These are phyloP conservation scores for Globisporangium cystogenes DNA, from an alignment of 352 stramenopile species.

Conservation along the genomic window DNA sequence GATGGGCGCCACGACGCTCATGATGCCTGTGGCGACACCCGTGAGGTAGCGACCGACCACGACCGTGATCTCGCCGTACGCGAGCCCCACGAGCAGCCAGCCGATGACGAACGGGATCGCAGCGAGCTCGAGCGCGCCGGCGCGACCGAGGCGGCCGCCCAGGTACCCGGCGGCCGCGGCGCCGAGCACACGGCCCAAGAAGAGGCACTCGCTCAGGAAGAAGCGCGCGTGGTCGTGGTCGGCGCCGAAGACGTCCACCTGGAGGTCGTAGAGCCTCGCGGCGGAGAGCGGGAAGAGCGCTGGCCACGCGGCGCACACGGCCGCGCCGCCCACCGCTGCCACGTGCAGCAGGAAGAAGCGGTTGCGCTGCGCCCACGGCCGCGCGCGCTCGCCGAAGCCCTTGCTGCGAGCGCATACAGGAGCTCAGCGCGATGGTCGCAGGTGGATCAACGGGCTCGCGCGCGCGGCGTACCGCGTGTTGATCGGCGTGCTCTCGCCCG, in stretches of 20 bases:
- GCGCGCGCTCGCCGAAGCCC: slow-evolving; percentile 18
- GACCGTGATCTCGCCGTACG: slow-evolving; percentile 63
- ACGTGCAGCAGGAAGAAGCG: slow-evolving; percentile 62
- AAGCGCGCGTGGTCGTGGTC: slow-evolving; percentile 62
- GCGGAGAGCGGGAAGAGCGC: slow-evolving; percentile 68
- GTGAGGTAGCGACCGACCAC: slow-evolving; percentile 63
- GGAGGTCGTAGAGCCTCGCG: slow-evolving; percentile 74
- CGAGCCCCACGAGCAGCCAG: slow-evolving; percentile 60
- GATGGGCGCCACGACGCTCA: slow-evolving; percentile 55
- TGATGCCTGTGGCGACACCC: slow-evolving; percentile 45
- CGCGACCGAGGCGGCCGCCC: slow-evolving; percentile 55
- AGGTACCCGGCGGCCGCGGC: slow-evolving; percentile 50
- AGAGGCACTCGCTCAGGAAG: slow-evolving; percentile 62
- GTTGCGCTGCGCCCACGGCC: slow-evolving; percentile 31
- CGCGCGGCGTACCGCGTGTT: slow-evolving; percentile 15
- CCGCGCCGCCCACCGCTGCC: slow-evolving; percentile 33
- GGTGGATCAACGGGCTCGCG: no score
- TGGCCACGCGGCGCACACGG: slow-evolving; percentile 47
- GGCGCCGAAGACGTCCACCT: slow-evolving; percentile 78
- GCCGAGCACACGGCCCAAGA: slow-evolving; percentile 57
- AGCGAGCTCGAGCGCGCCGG: slow-evolving; percentile 66
- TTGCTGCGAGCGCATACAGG: slow-evolving; percentile 3
- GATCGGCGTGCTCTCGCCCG: slow-evolving; percentile 65
- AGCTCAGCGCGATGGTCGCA: neutral
- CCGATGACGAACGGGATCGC: slow-evolving; percentile 68